Conservation (phyloP, 257 asterid genomes). For the Anisodus tanguticus region DNA sequence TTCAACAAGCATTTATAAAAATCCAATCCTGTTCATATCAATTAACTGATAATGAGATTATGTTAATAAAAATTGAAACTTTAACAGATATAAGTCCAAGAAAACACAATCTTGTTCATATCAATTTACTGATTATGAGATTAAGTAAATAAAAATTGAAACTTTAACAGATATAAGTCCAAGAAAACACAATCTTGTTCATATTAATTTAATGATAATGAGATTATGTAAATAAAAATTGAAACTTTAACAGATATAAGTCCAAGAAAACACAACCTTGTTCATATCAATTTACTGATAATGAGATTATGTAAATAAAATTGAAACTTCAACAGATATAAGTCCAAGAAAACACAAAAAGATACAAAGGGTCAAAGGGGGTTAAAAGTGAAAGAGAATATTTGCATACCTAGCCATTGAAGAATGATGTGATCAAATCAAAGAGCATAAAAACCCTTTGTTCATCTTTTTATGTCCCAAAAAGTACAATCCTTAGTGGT, state of each 20-base stretch:
- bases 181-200: not conserved
- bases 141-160: not conserved
- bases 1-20: slow-evolving; percentile 24
- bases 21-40: slow-evolving; percentile 13
- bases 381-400: not conserved
- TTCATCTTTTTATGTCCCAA: not conserved
- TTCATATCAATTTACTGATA: not conserved
- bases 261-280: not conserved
- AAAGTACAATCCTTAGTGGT: slow-evolving; percentile 19
- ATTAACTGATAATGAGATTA: not conserved
- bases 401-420: slow-evolving; percentile 31
- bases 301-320: not conserved
- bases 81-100: not conserved
- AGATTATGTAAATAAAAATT: not conserved
- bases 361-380: not conserved
- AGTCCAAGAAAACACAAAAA: not conserved
- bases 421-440: not conserved
- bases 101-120: not conserved
- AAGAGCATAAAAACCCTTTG: slow-evolving; percentile 19
- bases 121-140: not conserved
- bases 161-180: not conserved
- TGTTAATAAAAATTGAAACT: not conserved
- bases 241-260: not conserved
- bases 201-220: not conserved
- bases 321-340: not conserved